These are phyloP conservation scores for Xylaria flabelliformis DNA, from an alignment of 495 filamentous ascomycete species.

Conservation along the genomic window DNA sequence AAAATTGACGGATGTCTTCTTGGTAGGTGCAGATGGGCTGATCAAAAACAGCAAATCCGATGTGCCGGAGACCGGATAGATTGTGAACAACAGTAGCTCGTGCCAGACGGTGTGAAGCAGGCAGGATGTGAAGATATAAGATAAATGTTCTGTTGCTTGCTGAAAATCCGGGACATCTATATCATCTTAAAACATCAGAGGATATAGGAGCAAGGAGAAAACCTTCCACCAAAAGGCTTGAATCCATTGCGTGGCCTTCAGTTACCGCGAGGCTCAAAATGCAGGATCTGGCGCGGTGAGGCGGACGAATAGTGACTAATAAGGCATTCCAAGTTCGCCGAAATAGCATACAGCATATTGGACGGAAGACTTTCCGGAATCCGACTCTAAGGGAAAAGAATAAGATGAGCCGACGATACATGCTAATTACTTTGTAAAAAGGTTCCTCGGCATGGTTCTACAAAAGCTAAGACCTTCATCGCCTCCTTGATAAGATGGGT, in stretches of 20 bases:
- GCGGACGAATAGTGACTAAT: constrained; percentile 17
- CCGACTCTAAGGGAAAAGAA: constrained; percentile 9
- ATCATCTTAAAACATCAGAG: constrained; percentile 16
- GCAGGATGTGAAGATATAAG: constrained; percentile 16
- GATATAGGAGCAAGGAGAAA: neutral
- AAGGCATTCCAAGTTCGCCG: neutral
- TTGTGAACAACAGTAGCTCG: neutral
- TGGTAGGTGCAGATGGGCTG: neutral
- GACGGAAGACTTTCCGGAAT: constrained; percentile 25
- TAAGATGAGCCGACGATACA: constrained; percentile 4
- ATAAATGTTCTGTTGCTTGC: constrained; percentile 11
- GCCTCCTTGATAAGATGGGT: constrained; percentile 21
- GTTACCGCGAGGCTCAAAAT: constrained; percentile 23
- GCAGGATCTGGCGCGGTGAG: constrained; percentile 18
- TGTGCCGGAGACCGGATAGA: neutral
- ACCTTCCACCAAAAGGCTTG: constrained; percentile 10
- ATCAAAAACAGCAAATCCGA: constrained; percentile 7
- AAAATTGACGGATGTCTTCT: neutral
- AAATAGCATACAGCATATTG: neutral
- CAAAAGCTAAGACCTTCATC: constrained; percentile 22
- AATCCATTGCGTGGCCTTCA: constrained; percentile 15
- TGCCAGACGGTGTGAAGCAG: neutral
- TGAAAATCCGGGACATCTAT: neutral
- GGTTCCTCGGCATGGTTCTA: constrained; percentile 16
- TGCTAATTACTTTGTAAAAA: neutral